Evolutionary conservation across 805 yeast genomes (phyloP), one percentile per base, ranked within the genome.

Genomic region (Cyberlindnera mycetangii): DNA sequence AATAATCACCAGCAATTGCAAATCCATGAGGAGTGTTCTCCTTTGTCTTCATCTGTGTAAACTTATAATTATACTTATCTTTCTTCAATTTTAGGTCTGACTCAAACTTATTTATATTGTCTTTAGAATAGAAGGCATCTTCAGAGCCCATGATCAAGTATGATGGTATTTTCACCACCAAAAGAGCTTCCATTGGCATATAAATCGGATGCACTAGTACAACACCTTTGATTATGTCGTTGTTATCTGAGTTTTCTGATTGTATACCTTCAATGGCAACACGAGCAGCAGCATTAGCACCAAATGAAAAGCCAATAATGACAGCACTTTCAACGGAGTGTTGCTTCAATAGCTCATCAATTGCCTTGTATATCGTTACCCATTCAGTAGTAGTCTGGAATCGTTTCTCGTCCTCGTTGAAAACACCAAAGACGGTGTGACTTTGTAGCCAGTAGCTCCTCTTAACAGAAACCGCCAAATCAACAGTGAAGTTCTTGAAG

Each of bases 1-100:
- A 55, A 45, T 68, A 68, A 42, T 68, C 72, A 7, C 72, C 70
- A 33, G 67, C 64, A 22, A 68, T 68, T 3, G 67, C 69, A 55
- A 68, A 68, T 3, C 72, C 71, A 51, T 68, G 72, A 5, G 72
- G 72, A n/a, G 67, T 49, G 7, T 49, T 50, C 9, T 45, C 32
- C 42, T 60, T 48, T 33, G 50, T 39, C 52, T 54, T 54, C 32
- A 57, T 44, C 38, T 53, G 57, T 2, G 50, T 18, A 33, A 20
- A 50, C 34, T 45, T 50, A 28, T 32, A 56, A 25, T 42, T 35
- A n/a, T 27, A 28, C 10, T 30, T 21, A 27, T 52, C 48, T 12
- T 46, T 46, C 20, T 39, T 50, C 1, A 32, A 18, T n/a, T 35
- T 34, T 8, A 56, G 18, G 39, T 50, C 51, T 9, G 22, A 37